phyloP scores from a whole-genome alignment of 2,329 filamentous ascomycete genomes.

The Balansia obtecta region DNA sequence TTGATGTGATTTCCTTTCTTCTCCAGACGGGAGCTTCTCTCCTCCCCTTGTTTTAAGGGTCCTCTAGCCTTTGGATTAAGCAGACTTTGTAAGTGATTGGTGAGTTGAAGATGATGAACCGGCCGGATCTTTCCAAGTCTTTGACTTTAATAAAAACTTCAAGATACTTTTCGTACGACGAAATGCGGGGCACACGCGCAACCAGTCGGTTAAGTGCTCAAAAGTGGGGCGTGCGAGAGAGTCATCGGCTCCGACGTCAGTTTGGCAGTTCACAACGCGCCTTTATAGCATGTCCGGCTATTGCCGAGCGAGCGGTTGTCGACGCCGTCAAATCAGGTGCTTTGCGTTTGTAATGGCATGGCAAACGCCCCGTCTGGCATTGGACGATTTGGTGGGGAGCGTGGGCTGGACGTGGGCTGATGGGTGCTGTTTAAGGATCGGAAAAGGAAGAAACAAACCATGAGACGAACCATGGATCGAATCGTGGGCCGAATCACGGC shows the following conservation, averaged over 20 bases:
- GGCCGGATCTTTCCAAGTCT: neutral
- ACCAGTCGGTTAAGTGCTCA: neutral
- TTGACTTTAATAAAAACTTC: neutral
- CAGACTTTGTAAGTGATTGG: neutral
- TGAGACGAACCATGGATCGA: too few relatives aligned
- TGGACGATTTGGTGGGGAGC: conserved; percentile 10
- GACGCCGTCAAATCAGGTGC: neutral
- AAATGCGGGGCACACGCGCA: neutral
- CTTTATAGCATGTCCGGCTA: neutral
- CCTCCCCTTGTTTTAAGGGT: too few relatives aligned
- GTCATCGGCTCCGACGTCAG: neutral
- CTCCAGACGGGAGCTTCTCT: too few relatives aligned
- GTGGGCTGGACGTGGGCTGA: conserved; percentile 2
- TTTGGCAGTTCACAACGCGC: neutral
- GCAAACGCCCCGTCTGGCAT: conserved; percentile 19
- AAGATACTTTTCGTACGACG: neutral
- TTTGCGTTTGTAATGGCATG: conserved; percentile 10
- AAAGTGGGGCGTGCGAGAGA: neutral
- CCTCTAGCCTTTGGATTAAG: neutral
- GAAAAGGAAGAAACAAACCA: neutral
- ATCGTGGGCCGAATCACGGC: too few relatives aligned
- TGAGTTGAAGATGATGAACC: neutral
- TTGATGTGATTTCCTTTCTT: neutral
- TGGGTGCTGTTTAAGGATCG: neutral
- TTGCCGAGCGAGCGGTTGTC: neutral